Conservation (phyloP, 345 rosid species). For the Brassica carinata region DNA sequence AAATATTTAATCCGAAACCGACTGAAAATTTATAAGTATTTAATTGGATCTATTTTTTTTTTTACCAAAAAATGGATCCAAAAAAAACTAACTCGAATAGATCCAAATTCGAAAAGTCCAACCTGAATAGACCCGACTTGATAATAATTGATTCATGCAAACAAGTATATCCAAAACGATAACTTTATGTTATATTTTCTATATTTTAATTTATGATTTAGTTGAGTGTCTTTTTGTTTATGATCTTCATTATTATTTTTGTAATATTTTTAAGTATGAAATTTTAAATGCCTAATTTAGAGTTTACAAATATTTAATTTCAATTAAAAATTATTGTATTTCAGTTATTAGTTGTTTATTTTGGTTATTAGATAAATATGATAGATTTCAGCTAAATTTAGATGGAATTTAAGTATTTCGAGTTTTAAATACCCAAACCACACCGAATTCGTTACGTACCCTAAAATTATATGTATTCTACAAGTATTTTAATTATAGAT, state of each 20-base stretch:
- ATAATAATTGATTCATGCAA: not conserved
- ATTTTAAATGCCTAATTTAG: too few relatives aligned
- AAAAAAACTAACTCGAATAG: too few relatives aligned
- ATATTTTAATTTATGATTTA: too few relatives aligned
- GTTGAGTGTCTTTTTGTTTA: not conserved
- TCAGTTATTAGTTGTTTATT: not conserved
- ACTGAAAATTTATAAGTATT: too few relatives aligned
- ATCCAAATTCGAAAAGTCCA: not conserved
- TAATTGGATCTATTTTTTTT: not conserved
- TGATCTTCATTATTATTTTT: too few relatives aligned
- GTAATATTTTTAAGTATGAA: not conserved
- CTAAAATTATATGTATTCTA: not conserved
- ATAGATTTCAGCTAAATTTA: not conserved
- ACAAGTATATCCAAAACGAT: too few relatives aligned
- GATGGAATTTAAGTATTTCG: not conserved
- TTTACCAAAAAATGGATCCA: not conserved
- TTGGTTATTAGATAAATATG: not conserved
- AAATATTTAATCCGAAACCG: not conserved
- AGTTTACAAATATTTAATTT: not conserved
- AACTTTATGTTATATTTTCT: not conserved
- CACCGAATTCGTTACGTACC: too few relatives aligned
- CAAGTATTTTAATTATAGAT: too few relatives aligned
- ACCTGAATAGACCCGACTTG: too few relatives aligned
- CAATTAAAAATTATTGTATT: too few relatives aligned
- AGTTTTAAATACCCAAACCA: not conserved